Percentiles rank a stretch among this genome's conserved stretches.
Evolutionary conservation across 768 basidiomycete genomes (phyloP).

Genomic region (Termitomyces sp.): DNA sequence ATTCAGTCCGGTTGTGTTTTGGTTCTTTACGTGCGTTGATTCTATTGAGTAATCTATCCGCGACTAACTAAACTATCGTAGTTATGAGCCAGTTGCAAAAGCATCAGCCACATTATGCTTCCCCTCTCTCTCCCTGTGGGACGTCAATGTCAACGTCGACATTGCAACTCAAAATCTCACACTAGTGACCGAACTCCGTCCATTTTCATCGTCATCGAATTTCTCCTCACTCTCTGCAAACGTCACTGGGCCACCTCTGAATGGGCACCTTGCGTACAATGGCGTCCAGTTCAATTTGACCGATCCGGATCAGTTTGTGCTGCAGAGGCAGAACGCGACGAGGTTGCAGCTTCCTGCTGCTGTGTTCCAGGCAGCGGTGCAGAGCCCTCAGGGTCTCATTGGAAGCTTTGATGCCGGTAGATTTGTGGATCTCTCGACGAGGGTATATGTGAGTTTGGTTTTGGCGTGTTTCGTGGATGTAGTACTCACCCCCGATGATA

Average conservation of each 20-base stretch:
- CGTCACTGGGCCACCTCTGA: conserved; percentile 40
- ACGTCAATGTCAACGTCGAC: conserved; percentile 42
- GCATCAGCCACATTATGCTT: conserved; percentile 47
- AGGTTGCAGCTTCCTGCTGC: conserved; percentile 49
- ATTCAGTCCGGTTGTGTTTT: conserved; percentile 51
- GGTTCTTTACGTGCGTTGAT: conserved; percentile 47
- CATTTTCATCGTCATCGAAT: conserved; percentile 33
- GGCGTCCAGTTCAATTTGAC: conserved; percentile 47
- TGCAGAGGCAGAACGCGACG: conserved; percentile 37
- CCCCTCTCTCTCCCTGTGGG: conserved; percentile 40
- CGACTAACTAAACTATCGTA: conserved; percentile 3
- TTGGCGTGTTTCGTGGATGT: no score
- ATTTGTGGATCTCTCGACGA: conserved; percentile 34
- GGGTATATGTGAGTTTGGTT: conserved; percentile 45
- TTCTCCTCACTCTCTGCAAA: conserved; percentile 40
- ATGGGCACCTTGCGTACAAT: conserved; percentile 50
- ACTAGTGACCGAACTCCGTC: conserved; percentile 35
- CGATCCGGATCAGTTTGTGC: conserved; percentile 36
- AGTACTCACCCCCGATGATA: conserved; percentile 27
- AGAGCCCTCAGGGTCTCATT: conserved; percentile 32
- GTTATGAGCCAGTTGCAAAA: conserved; percentile 31
- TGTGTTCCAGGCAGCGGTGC: conserved; percentile 42
- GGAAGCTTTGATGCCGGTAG: conserved; percentile 32
- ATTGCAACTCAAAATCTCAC: conserved; percentile 41
- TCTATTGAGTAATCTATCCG: neutral